Base-by-base conservation (phyloP, 192 early-diverging fungal species). In the Lobosporangium transversale region DNA sequence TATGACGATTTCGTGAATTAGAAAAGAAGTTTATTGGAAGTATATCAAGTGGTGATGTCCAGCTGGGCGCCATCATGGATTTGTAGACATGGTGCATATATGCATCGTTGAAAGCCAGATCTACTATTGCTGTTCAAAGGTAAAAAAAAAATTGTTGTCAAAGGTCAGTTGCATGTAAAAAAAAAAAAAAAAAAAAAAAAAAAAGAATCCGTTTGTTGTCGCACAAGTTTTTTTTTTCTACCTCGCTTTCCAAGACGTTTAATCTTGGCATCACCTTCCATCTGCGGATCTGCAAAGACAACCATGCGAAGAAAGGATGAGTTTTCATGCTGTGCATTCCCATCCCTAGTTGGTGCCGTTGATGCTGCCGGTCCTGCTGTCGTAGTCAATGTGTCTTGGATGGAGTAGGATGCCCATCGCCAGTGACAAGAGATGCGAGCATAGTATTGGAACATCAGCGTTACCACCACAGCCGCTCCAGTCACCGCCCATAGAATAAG, bases 271-370 rank as follows among this genome's bases (percentile, higher is more conserved):
- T 88, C 86, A 7, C 89, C 89, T 42, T 90, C 89, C 57, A 90
- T 88, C 71, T 90, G 89, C 5, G 89, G 89, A 40, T 90, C 89
- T 24, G 87, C 89, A 53, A 87, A 85, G 56, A 90, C 78, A 26
- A 83, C 80, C 62, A 90, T 82, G 20, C 87, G 68, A 31, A 86
- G 31, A 21, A 76, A 66, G 12, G 85, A 66, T 0, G 54, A 78
- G 59, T 74, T 58, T 17, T n/a, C n/a, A n/a, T n/a, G n/a, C n/a
- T n/a, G n/a, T n/a, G n/a, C n/a, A n/a, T n/a, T n/a, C 14, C 37
- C 37, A 14, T 40, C 37, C 37, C 14, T 14, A 40, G 7, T 14
- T 14, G 14, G 8, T 7, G 37, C 37, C 37, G 37, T 40, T 14
- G 14, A 7, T 7, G 37, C 37, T 14, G 37, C 14, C 8, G 14